Percentiles rank a stretch among this genome's conserved stretches.
These are phyloP conservation scores for Phytopythium vexans DNA, from an alignment of 352 stramenopile species.

Conservation along the genomic window DNA sequence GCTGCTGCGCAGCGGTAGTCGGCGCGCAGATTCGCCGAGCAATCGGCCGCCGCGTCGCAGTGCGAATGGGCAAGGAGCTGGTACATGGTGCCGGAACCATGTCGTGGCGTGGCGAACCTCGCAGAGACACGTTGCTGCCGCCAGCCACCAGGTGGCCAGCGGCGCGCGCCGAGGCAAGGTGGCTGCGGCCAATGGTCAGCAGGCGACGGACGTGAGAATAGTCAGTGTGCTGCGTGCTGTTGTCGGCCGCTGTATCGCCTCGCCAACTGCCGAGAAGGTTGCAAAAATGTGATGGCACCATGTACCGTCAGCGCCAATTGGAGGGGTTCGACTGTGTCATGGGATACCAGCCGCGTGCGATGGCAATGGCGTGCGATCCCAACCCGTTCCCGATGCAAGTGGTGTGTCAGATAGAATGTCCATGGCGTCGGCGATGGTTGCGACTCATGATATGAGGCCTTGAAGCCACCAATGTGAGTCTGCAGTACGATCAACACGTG, in stretches of 20 bases:
- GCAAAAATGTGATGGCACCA: conserved; percentile 21
- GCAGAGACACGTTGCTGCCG: too few relatives aligned
- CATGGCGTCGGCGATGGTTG: background rate
- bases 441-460: background rate
- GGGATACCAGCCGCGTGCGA: conserved; percentile 21
- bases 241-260: conserved; percentile 8
- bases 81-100: too few relatives aligned
- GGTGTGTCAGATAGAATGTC: conserved; percentile 10
- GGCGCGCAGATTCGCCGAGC: too few relatives aligned
- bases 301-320: conserved; percentile 19
- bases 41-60: too few relatives aligned
- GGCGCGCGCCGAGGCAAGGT: too few relatives aligned
- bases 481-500: too few relatives aligned
- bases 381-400: conserved; percentile 19
- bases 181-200: too few relatives aligned
- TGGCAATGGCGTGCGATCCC: conserved; percentile 16
- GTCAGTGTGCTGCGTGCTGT: conserved; percentile 5
- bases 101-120: too few relatives aligned
- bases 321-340: conserved; percentile 6
- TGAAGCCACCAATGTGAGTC: background rate
- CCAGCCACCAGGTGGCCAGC: too few relatives aligned
- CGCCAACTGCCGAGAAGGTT: conserved; percentile 3
- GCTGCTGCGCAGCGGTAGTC: too few relatives aligned
- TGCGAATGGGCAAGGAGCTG: too few relatives aligned
- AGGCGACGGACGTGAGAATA: background rate